phyloP scores from a whole-genome alignment of 2,329 filamentous ascomycete species.

The Neonectria neomacrospora region DNA sequence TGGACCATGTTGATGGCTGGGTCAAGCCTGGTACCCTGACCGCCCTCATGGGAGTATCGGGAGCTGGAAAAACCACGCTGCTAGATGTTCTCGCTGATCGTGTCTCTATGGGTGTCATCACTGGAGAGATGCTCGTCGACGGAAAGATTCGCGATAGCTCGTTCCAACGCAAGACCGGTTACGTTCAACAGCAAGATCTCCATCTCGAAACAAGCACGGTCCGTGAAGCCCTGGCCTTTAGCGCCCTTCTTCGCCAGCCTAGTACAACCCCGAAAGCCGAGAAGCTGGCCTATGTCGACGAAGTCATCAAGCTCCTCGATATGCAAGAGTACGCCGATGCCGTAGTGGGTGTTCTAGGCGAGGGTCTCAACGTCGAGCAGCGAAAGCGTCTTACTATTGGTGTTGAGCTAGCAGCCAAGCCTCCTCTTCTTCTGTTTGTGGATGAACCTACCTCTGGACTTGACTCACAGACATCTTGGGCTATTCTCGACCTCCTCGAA shows the following conservation, averaged over 20 bases:
- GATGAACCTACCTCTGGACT: slow-evolving; percentile 67
- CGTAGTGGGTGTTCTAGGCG: slow-evolving; percentile 59
- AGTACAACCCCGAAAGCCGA: slow-evolving; percentile 56
- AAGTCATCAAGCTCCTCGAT: slow-evolving; percentile 64
- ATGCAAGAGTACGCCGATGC: slow-evolving; percentile 67
- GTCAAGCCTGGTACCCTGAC: slow-evolving; percentile 80
- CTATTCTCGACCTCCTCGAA: slow-evolving; percentile 76
- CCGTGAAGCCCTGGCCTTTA: slow-evolving; percentile 54
- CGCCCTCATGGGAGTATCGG: slow-evolving; percentile 69
- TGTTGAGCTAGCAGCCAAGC: slow-evolving; percentile 58
- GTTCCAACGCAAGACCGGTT: slow-evolving; percentile 78
- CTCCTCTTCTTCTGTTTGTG: slow-evolving; percentile 61
- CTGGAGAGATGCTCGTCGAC: slow-evolving; percentile 76
- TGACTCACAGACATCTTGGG: slow-evolving; percentile 72
- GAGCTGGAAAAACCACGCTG: slow-evolving; percentile 72
- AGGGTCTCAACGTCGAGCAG: slow-evolving; percentile 61
- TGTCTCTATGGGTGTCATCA: slow-evolving; percentile 77
- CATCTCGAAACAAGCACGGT: slow-evolving; percentile 58
- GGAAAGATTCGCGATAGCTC: slow-evolving; percentile 72
- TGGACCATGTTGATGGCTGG: slow-evolving; percentile 79
- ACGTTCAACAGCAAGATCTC: slow-evolving; percentile 75
- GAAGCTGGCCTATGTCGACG: slow-evolving; percentile 64
- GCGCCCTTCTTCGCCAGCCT: slow-evolving; percentile 59
- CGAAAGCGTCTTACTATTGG: slow-evolving; percentile 63
- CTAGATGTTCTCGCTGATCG: slow-evolving; percentile 73